Base-by-base conservation (phyloP, 352 stramenopile genomes). In the Pythium periplocum region DNA sequence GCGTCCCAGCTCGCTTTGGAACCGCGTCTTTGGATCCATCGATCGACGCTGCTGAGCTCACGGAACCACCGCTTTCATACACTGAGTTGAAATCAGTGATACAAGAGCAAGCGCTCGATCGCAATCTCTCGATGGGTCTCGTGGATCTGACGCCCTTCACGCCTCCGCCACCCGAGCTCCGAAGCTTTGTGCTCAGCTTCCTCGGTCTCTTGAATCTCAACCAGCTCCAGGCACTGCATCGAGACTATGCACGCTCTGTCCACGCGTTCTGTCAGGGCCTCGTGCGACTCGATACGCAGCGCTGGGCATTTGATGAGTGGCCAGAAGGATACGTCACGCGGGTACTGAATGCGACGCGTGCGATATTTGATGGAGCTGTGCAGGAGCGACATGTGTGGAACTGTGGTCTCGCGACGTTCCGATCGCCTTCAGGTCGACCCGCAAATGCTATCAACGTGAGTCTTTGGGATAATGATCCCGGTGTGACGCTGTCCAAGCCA, bases 401-500 rank as follows among this genome's bases (percentile, higher is more conserved):
- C 37, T 92, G 81, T 26, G 81, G 78, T 0, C 69, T 76, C 55
- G 64, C 61, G 0, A 63, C 48, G 3, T 86, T 88, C 47, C 56
- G 66, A 17, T 64, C 70, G 3, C 17, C 17, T 26, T 26, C 17
- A 26, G 17, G 17, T 26, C 17, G 17, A 26, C 17, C 17, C 17
- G 17, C 17, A 26, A 26, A 26, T 26, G 51, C 37, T 5, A 64
- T 90, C 33, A 64, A 75, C 34, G 69, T 90, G 33, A 92, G 61
- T 32, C 64, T 90, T n/a, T 86, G 79, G 78, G 81, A 92, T 45
- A 92, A 92, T 41, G 81, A 92, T 26, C 66, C 78, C 5, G 78
- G 78, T 3, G 58, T 92, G 8, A 92, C 81, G 4, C 46, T 90
- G 2, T 90, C 81, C 2, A 67, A 46, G 4, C 4, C 51, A 7